These are phyloP conservation scores for Sphaerulina musiva DNA, from an alignment of 2,329 filamentous ascomycete genomes.

Conservation along the genomic window DNA sequence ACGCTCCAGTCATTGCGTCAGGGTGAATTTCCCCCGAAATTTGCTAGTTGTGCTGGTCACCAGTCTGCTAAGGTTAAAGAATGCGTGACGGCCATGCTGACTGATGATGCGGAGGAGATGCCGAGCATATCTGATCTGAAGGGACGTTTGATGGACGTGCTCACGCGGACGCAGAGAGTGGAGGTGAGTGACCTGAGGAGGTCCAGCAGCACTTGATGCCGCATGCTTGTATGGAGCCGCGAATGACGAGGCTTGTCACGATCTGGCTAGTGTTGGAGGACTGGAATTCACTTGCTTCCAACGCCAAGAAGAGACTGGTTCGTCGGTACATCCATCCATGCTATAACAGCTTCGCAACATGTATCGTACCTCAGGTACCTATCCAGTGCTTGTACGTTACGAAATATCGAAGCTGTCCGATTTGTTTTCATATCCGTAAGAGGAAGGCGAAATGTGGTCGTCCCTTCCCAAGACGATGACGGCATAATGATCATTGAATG, in stretches of 20 bases:
- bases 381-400: background rate
- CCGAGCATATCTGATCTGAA: slow-evolving; percentile 3
- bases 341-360: no score
- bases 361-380: no score
- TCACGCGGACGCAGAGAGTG: background rate
- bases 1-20: slow-evolving; percentile 31
- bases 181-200: background rate
- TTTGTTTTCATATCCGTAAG: no score
- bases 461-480: no score
- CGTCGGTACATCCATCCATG: no score
- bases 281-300: no score
- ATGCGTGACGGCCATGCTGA: slow-evolving; percentile 13
- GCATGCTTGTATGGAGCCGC: background rate
- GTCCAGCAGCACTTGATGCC: slow-evolving; percentile 2
- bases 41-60: slow-evolving; percentile 11
- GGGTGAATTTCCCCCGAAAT: slow-evolving; percentile 13
- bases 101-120: background rate
- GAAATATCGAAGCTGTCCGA: background rate
- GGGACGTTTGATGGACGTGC: slow-evolving; percentile 1
- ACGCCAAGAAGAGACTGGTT: no score
- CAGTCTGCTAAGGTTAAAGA: slow-evolving; percentile 11
- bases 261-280: no score
- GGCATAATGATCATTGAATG: no score
- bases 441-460: no score
- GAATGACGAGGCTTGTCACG: no score